A percentile compares a stretch with the other conserved stretches of the same genome.
Evolutionary conservation across 2,329 filamentous ascomycete genomes (phyloP).

Genomic region (Cercospora sp.): DNA sequence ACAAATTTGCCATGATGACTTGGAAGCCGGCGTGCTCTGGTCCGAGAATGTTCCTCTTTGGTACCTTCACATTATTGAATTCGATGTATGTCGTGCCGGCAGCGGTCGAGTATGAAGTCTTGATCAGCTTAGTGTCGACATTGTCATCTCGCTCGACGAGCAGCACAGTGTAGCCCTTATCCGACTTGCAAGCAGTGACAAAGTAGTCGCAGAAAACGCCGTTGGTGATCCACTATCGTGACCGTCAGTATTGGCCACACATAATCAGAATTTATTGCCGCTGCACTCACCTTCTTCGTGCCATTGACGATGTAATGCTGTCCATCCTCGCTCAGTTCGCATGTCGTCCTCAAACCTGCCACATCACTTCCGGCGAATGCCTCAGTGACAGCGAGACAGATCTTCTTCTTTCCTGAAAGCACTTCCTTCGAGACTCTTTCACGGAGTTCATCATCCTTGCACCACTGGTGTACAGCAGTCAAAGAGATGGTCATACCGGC

Average conservation of each 20-base stretch:
- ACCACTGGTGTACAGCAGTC: constrained; percentile 78
- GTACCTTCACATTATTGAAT: constrained; percentile 84
- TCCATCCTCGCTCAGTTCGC: constrained; percentile 72
- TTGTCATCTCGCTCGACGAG: constrained; percentile 73
- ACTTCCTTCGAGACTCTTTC: constrained; percentile 70
- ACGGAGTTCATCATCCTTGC: constrained; percentile 66
- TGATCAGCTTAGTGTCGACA: constrained; percentile 74
- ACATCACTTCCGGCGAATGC: constrained; percentile 85
- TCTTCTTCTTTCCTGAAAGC: constrained; percentile 80
- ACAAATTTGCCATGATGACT: constrained; percentile 80
- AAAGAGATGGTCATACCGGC: constrained; percentile 82
- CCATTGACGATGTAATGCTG: constrained; percentile 71
- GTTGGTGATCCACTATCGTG: constrained; percentile 69
- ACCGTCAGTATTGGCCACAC: neutral
- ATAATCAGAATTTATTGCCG: constrained; percentile 71
- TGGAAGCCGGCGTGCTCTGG: constrained; percentile 83
- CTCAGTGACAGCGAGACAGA: constrained; percentile 84
- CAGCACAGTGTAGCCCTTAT: constrained; percentile 75
- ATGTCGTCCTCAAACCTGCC: constrained; percentile 75
- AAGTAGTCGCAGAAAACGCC: constrained; percentile 82
- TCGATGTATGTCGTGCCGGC: constrained; percentile 79
- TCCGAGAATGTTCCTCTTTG: constrained; percentile 73
- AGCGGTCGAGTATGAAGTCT: constrained; percentile 76
- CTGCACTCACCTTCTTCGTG: constrained; percentile 77
- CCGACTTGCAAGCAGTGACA: constrained; percentile 75